Percentiles rank a stretch among this genome's conserved stretches.
phyloP scores from a whole-genome alignment of 1,139 yeast species.

The Pichia sp. region DNA sequence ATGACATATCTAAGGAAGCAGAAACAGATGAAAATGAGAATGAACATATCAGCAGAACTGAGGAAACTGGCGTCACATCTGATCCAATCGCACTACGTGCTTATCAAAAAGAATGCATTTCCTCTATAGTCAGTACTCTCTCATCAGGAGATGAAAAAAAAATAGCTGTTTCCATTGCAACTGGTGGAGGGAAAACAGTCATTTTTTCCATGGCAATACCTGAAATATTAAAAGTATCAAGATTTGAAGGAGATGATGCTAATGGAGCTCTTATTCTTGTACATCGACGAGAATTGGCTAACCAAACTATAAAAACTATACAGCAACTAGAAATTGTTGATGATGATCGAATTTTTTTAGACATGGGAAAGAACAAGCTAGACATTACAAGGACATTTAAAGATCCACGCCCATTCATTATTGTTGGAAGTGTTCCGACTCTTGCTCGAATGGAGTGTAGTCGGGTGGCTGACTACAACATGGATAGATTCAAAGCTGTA shows the following conservation, averaged over 20 bases:
- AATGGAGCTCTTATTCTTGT: conserved; percentile 58
- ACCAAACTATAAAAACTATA: conserved; percentile 61
- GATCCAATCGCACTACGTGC: conserved; percentile 10
- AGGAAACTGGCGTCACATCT: background rate
- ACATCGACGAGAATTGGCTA: conserved; percentile 74
- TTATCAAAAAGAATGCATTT: conserved; percentile 72
- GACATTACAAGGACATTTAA: conserved; percentile 29
- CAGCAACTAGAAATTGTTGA: conserved; percentile 33
- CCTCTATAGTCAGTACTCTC: conserved; percentile 50
- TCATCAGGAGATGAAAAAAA: conserved; percentile 42
- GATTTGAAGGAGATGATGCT: conserved; percentile 39
- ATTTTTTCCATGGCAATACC: conserved; percentile 67
- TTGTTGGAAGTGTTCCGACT: conserved; percentile 77
- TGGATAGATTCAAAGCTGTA: conserved; percentile 60
- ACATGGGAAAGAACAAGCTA: conserved; percentile 53
- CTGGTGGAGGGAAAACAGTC: conserved; percentile 95
- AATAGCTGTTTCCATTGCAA: conserved; percentile 82
- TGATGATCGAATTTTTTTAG: conserved; percentile 36
- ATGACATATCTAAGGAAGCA: background rate
- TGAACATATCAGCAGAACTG: background rate
- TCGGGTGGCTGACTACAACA: conserved; percentile 53
- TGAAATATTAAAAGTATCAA: conserved; percentile 37
- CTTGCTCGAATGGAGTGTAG: conserved; percentile 38
- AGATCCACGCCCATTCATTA: conserved; percentile 35
- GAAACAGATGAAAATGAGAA: background rate